phyloP scores from a whole-genome alignment of 1,284 basidiomycete species.

The Ganoderma lucidum region DNA sequence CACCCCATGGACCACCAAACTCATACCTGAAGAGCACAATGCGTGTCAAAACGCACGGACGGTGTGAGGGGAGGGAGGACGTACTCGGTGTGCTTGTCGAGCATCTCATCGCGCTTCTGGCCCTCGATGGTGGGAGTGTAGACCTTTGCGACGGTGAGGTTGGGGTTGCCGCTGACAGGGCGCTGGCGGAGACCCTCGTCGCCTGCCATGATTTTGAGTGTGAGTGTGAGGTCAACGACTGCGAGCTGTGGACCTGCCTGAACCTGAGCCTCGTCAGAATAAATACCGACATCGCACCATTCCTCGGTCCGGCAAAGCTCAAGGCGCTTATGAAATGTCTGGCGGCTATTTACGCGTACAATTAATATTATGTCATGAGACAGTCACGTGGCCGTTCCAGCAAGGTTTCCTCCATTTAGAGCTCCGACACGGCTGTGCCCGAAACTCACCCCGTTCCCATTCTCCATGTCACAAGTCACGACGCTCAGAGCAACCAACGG shows the following conservation, averaged over 20 bases:
- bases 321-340: not conserved
- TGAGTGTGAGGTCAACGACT: constrained; percentile 2
- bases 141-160: constrained; percentile 29
- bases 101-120: constrained; percentile 70
- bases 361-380: not conserved
- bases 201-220: constrained; percentile 23
- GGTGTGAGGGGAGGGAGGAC: constrained; percentile 36
- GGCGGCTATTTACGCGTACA: not conserved
- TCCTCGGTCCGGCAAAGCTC: too few relatives aligned
- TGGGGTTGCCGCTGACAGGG: constrained; percentile 30
- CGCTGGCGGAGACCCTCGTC: constrained; percentile 37
- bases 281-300: constrained; percentile 23
- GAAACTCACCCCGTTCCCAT: too few relatives aligned
- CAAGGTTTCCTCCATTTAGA: not conserved
- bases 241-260: not conserved
- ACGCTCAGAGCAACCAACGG: too few relatives aligned
- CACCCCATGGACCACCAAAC: constrained; percentile 95
- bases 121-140: constrained; percentile 65
- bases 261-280: not conserved
- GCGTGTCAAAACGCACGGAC: constrained; percentile 2
- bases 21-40: constrained; percentile 71
- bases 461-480: too few relatives aligned
- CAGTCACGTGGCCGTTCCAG: constrained; percentile 6
- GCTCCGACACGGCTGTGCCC: not conserved
- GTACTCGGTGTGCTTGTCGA: constrained; percentile 81